Evolutionary conservation across 257 asterid species (phyloP), one percentile per base, ranked within the genome.

Genomic region (Rubia yunnanensis): DNA sequence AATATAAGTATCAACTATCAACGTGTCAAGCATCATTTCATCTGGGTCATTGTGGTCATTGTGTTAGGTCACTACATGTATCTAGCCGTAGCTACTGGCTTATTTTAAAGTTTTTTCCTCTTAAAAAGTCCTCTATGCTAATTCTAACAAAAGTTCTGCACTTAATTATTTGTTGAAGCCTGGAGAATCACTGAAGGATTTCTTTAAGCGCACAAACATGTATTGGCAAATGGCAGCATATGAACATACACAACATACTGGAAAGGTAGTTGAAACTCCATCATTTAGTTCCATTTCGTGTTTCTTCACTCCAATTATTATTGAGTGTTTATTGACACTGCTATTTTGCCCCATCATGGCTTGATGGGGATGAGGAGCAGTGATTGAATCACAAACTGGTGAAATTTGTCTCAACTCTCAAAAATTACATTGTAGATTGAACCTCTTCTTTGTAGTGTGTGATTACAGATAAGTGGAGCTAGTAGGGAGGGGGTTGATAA

Each of bases 161-260:
- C 59, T 39, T 30, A 68, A 48, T 73, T 68, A 60, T 67, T 55
- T 62, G 28, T 28, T 66, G 62, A 48, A 92, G 99, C 95, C 96
- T 23, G 99, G 97, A 53, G 99, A 94, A 73, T 75, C 97, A 31
- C 74, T 94, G 63, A 88, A 82, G 83, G 97, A 94, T 78, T 94
- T 94, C 83, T 94, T 83, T 65, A 88, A 83, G 75, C 95, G 99
- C 49, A 94, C 99, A 52, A 85, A 90, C 76, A 79, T 81, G 90
- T 94, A 94, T 86, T 94, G 99, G 99, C 99, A 90, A 81, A 88
- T 94, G 97, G 99, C 99, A 64, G 99, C 99, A 46, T 84, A 88
- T 73, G 96, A 94, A 70, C 97, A 94, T 74, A 94, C 99, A 39
- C 92, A 94, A 66, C 99, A 94, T 81, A 94, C 99, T 7, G 97